These are phyloP conservation scores for Panaeolus papilionaceus DNA, from an alignment of 768 basidiomycete species.

Conservation along the genomic window DNA sequence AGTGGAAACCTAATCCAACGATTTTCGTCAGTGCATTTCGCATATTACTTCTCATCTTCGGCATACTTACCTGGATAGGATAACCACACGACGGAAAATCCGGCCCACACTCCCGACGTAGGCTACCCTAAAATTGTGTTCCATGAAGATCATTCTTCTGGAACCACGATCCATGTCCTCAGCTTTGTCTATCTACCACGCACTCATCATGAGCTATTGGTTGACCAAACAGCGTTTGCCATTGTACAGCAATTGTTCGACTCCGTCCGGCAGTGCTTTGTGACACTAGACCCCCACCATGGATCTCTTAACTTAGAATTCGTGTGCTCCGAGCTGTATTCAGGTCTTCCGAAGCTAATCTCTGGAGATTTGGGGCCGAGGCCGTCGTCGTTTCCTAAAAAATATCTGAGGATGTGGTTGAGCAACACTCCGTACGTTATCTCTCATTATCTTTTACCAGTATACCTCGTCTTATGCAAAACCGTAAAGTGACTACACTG, in stretches of 20 bases:
- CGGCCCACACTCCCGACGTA: background rate
- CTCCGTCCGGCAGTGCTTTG: constrained; percentile 18
- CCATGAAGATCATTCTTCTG: constrained; percentile 1
- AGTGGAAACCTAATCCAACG: constrained; percentile 29
- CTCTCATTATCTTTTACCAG: background rate
- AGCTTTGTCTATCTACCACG: background rate
- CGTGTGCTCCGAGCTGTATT: constrained; percentile 19
- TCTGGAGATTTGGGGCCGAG: constrained; percentile 26
- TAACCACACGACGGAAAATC: background rate
- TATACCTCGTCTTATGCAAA: background rate
- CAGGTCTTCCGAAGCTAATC: constrained; percentile 23
- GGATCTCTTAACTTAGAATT: constrained; percentile 19
- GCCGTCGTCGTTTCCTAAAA: constrained; percentile 22
- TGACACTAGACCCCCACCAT: background rate
- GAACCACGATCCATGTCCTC: background rate
- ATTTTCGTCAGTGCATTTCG: constrained; percentile 24
- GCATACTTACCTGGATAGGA: background rate
- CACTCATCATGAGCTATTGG: background rate
- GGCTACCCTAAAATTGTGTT: constrained; percentile 21
- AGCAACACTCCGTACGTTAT: constrained; percentile 30
- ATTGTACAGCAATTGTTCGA: constrained; percentile 23
- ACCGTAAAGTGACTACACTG: constrained; percentile 24
- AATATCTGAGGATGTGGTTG: constrained; percentile 28
- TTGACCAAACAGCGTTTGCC: constrained; percentile 18
- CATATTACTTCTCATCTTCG: background rate